These are phyloP conservation scores for Colletotrichum limetticola DNA, from an alignment of 2,329 filamentous ascomycete genomes.

Conservation along the genomic window DNA sequence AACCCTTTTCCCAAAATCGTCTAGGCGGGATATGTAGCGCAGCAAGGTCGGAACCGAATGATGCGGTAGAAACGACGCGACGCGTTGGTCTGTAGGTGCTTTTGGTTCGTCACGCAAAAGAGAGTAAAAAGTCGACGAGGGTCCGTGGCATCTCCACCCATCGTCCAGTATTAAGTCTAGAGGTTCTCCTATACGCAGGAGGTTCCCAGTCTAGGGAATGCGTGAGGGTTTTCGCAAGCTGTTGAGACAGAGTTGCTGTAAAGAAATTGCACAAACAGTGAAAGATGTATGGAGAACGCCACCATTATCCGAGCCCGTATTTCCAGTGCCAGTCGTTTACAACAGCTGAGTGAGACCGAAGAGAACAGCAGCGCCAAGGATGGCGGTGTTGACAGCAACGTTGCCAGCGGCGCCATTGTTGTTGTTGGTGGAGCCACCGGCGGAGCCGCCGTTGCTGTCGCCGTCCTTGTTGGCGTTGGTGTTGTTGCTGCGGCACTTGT, in stretches of 20 bases:
- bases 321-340: conserved; percentile 48
- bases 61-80: background rate
- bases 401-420: conserved; percentile 57
- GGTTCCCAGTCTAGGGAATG: conserved; percentile 34
- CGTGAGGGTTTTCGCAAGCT: conserved; percentile 28
- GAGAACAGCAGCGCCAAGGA: conserved; percentile 58
- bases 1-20: conserved; percentile 15
- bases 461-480: conserved; percentile 61
- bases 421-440: conserved; percentile 40
- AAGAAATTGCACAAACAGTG: conserved; percentile 35
- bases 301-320: conserved; percentile 34
- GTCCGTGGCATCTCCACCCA: conserved; percentile 34
- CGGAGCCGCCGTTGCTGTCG: conserved; percentile 43
- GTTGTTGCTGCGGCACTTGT: conserved; percentile 62
- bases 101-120: conserved; percentile 35
- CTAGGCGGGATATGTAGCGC: conserved; percentile 5
- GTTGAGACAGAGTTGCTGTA: conserved; percentile 27
- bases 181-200: conserved; percentile 52
- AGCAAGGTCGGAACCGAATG: background rate
- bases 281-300: conserved; percentile 38
- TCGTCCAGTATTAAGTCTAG: conserved; percentile 56
- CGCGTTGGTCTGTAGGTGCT: conserved; percentile 17
- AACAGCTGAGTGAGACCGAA: conserved; percentile 62
- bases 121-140: conserved; percentile 42
- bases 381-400: conserved; percentile 57